A percentile compares a stretch with the other conserved stretches of the same genome.
These are phyloP conservation scores for Paramecium sexaurelia DNA, from an alignment of 73 alveolate species.

Conservation along the genomic window DNA sequence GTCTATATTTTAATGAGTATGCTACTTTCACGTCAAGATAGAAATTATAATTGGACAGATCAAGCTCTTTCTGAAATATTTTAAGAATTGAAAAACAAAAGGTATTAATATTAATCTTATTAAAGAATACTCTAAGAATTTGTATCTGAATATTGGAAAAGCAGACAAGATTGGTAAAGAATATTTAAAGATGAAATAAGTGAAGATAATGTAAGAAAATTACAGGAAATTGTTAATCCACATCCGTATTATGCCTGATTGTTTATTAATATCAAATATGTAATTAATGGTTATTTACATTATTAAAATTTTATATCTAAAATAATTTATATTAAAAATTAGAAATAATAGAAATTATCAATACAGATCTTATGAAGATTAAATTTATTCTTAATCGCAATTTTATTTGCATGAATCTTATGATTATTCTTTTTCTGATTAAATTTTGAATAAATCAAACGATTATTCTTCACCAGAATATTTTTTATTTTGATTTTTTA, in stretches of 20 bases:
- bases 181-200: neutral
- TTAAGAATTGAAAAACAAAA: slow-evolving; percentile 1
- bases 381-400: too few relatives aligned
- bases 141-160: slow-evolving; percentile 41
- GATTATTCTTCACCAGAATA: too few relatives aligned
- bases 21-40: slow-evolving; percentile 38
- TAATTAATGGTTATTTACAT: neutral
- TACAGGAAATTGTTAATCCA: slow-evolving; percentile 53
- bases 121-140: slow-evolving; percentile 32
- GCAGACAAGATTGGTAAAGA: slow-evolving; percentile 39
- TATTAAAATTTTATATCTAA: too few relatives aligned
- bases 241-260: slow-evolving; percentile 39
- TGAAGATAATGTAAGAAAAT: neutral
- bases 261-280: neutral
- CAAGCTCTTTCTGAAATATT: neutral
- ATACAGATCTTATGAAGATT: too few relatives aligned
- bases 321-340: too few relatives aligned
- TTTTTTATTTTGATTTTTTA: too few relatives aligned
- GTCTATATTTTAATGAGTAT: slow-evolving; percentile 35
- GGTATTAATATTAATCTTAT: neutral
- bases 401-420: too few relatives aligned
- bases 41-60: slow-evolving; percentile 52
- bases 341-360: too few relatives aligned
- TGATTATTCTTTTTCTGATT: too few relatives aligned
- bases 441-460: too few relatives aligned